Evolutionary conservation across 1,139 yeast species (phyloP).

Genomic region (Yamadazyma trypodendri): DNA sequence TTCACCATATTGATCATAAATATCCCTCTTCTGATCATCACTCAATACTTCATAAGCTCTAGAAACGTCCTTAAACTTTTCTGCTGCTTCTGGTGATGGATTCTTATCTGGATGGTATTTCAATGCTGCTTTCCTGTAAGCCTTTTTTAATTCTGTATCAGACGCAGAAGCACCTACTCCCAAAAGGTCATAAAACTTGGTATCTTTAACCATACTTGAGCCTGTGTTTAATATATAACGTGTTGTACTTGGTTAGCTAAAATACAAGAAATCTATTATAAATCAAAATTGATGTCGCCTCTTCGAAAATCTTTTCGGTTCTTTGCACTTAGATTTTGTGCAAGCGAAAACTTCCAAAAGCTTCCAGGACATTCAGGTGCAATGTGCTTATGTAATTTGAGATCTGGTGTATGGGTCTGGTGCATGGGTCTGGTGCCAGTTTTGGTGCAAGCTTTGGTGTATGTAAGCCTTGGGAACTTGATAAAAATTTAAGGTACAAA

Average conservation of each 20-base stretch:
- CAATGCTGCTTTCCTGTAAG: constrained; percentile 89
- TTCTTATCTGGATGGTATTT: constrained; percentile 94
- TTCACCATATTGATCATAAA: constrained; percentile 88
- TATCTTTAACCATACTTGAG: constrained; percentile 78
- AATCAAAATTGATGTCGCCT: constrained; percentile 3
- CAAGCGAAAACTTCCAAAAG: constrained; percentile 2
- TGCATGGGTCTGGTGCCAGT: no score
- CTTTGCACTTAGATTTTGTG: constrained; percentile 2
- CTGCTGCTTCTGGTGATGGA: constrained; percentile 82
- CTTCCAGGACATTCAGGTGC: constrained; percentile 1
- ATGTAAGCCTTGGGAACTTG: no score
- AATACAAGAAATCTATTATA: background rate
- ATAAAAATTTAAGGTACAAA: background rate
- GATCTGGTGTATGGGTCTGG: background rate
- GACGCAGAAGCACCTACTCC: constrained; percentile 80
- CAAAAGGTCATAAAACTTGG: constrained; percentile 80
- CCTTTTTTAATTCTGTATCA: constrained; percentile 87
- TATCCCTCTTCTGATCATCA: constrained; percentile 83
- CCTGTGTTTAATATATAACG: background rate
- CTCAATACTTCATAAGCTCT: constrained; percentile 87
- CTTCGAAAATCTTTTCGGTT: constrained; percentile 4
- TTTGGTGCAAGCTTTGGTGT: no score
- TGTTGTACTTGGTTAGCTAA: background rate
- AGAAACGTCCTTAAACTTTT: constrained; percentile 89
- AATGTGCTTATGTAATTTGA: background rate